Base-by-base conservation (phyloP, 225 moss, liverwort and hornwort genomes). In the Asterella californica region DNA sequence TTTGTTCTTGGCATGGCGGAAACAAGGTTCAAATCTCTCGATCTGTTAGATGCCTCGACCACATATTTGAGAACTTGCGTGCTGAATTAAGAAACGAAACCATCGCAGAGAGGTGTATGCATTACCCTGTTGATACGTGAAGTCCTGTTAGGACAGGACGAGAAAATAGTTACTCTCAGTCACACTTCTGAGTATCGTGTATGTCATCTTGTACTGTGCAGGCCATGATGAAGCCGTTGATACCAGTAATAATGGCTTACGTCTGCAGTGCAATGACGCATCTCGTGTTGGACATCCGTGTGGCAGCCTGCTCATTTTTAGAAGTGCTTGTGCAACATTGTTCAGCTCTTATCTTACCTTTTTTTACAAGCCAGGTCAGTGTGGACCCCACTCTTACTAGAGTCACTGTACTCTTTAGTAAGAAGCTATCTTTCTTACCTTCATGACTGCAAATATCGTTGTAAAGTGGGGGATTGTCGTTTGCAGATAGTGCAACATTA, bases 211-310 rank as follows among this genome's bases (percentile, higher is more conserved):
- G 38, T 24, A 79, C 30, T 82, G 75, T 85, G 86, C 84, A 97
- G 97, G 88, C 86, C 48, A 94, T 93, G 95, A 95, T 99, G 92
- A 89, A 84, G 75, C 95, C 97, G 24, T 88, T 99, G 81, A 88
- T 99, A 60, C 94, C 92, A 64, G 88, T 93, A 64, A 80, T 99
- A 62, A 99, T 99, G 95, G 94, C 97, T 63, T 93, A 99, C 87
- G 86, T 95, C 79, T 92, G 88, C 89, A 93, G 95, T 85, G 97
- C 97, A 84, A 99, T 95, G 94, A 99, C 94, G 15, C 97, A 99
- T 84, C 85, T 95, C 87, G 87, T 90, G 84, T 79, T 92, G 77
- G 95, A 99, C 85, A 86, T 99, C 79, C 97, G 97, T 78, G 81
- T 94, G 42, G 85, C 91, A 83, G 97, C 97, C 30, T 92, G 91